A percentile compares a stretch with the other conserved stretches of the same genome.
Evolutionary conservation across 2,329 filamentous ascomycete species (phyloP).

Genomic region (Aspergillus pseudoviridinutans): DNA sequence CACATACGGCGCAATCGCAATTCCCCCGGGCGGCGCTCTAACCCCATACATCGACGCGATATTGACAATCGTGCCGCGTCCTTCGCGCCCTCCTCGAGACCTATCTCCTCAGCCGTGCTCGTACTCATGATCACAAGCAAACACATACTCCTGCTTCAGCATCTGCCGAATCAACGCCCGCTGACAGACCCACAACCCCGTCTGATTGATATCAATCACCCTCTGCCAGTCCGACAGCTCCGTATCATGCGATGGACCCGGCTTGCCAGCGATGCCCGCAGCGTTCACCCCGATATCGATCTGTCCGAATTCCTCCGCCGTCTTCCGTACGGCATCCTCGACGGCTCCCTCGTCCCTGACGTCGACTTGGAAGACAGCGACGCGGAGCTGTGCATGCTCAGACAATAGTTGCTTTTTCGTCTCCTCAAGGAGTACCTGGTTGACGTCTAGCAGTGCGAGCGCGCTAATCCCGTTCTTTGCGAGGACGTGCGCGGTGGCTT

Average conservation of each 20-base stretch:
- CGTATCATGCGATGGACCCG: constrained; percentile 45
- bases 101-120: constrained; percentile 1
- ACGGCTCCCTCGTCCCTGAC: constrained; percentile 45
- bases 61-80: constrained; percentile 24
- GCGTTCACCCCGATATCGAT: constrained; percentile 56
- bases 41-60: constrained; percentile 22
- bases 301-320: constrained; percentile 47
- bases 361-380: constrained; percentile 44
- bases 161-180: constrained; percentile 43
- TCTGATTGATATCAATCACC: constrained; percentile 52
- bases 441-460: constrained; percentile 51
- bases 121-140: not conserved
- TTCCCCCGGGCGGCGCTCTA: constrained; percentile 9
- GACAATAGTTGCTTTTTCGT: constrained; percentile 26
- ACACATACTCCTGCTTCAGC: constrained; percentile 22
- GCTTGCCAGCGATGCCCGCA: constrained; percentile 48
- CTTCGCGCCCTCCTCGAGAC: constrained; percentile 12
- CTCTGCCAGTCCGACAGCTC: constrained; percentile 48
- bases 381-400: constrained; percentile 38
- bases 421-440: constrained; percentile 35
- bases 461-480: constrained; percentile 45
- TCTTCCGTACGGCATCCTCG: constrained; percentile 40
- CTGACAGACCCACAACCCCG: constrained; percentile 57
- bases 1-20: constrained; percentile 17
- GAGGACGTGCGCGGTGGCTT: constrained; percentile 48